These are phyloP conservation scores for Talaromyces verruculosus DNA, from an alignment of 2,329 filamentous ascomycete species.

Conservation along the genomic window DNA sequence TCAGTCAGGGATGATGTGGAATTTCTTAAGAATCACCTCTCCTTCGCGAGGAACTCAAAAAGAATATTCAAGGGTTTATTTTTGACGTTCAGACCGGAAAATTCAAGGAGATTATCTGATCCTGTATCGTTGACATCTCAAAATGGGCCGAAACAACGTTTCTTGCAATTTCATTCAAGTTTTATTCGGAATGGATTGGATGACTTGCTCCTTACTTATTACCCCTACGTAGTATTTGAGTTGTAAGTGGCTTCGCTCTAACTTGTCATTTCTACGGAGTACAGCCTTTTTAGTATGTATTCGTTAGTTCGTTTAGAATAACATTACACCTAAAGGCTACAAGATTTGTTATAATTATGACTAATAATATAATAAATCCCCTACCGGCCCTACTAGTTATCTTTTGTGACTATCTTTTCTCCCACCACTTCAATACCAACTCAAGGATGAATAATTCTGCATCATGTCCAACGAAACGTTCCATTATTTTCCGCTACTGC, in stretches of 20 bases:
- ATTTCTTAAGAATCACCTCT: background rate
- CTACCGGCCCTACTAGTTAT: too few relatives aligned
- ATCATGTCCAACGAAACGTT: constrained; percentile 13
- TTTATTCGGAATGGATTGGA: background rate
- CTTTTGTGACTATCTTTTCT: too few relatives aligned
- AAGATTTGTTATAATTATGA: too few relatives aligned
- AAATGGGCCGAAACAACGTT: background rate
- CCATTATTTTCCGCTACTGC: constrained; percentile 10
- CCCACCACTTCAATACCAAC: too few relatives aligned
- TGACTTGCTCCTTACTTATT: background rate
- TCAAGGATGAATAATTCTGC: background rate
- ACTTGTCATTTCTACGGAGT: too few relatives aligned
- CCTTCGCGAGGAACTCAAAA: background rate
- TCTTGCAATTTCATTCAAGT: background rate
- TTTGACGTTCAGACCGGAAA: constrained; percentile 2
- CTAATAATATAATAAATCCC: too few relatives aligned
- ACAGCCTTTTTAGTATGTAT: too few relatives aligned
- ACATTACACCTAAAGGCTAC: too few relatives aligned
- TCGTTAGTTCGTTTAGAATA: too few relatives aligned
- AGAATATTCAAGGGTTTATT: background rate
- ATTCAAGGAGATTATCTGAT: background rate
- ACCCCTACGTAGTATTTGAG: background rate
- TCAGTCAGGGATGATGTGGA: background rate
- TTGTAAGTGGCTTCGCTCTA: too few relatives aligned
- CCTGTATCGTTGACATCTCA: background rate